phyloP scores from a whole-genome alignment of 192 early-diverging fungal species.

The Jimgerdemannia flammicorona region DNA sequence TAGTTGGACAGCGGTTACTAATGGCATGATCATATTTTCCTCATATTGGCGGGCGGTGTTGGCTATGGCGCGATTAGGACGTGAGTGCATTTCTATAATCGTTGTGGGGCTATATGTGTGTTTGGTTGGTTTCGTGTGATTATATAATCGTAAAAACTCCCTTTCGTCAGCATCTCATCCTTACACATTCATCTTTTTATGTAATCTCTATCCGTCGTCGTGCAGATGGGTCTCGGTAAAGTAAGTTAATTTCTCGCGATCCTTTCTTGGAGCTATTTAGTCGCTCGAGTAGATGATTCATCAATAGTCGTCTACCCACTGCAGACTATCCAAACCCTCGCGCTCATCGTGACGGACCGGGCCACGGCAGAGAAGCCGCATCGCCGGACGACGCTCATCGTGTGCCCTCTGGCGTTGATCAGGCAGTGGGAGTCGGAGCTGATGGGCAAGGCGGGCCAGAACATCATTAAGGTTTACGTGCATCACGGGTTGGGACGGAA shows the following conservation, averaged over 20 bases:
- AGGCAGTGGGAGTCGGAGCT: constrained; percentile 37
- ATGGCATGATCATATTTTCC: not conserved
- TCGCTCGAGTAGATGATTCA: too few relatives aligned
- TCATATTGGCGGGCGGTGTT: not conserved
- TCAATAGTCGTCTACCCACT: not conserved
- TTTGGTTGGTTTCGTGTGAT: not conserved
- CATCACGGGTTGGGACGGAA: constrained; percentile 33
- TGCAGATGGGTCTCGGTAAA: constrained; percentile 37
- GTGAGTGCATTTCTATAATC: not conserved
- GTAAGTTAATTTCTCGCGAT: not conserved
- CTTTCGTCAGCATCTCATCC: not conserved
- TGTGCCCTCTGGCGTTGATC: constrained; percentile 33
- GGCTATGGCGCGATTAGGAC: not conserved
- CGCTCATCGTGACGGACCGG: constrained; percentile 15
- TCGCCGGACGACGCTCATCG: constrained; percentile 26
- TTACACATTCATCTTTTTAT: not conserved
- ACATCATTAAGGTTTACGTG: constrained; percentile 20
- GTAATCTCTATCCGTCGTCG: too few relatives aligned
- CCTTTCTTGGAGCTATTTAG: too few relatives aligned
- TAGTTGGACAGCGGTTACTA: not conserved
- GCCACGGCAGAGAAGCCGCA: constrained; percentile 1
- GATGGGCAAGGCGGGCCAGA: constrained; percentile 21
- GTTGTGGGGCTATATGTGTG: not conserved
- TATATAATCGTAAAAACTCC: too few relatives aligned
- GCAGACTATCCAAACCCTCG: constrained; percentile 31